Evolutionary conservation across 2,329 filamentous ascomycete species (phyloP), one percentile per base, ranked within the genome.

Genomic region (Colletotrichum higginsianum): DNA sequence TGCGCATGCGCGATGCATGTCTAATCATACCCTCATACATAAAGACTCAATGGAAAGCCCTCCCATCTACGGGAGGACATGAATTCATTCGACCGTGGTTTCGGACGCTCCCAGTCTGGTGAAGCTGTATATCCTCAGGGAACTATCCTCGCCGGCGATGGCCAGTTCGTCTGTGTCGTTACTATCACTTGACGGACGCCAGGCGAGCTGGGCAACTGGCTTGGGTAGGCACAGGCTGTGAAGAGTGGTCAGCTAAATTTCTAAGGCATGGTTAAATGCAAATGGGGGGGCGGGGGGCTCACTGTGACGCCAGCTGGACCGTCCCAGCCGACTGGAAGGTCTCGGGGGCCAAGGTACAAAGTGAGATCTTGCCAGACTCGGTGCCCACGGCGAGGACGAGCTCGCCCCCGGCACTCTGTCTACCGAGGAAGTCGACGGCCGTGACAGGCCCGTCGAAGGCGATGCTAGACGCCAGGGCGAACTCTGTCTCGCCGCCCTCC

Each of bases 121-220:
- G 58, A 88, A 81, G 6, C 83, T 83, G 79, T 90, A 90, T 71
- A 92, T 80, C 75, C 90, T 84, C 60, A 92, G 78, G 52, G 90
- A 90, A 73, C 86, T 85, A 78, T 92, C 90, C 75, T 91, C 90
- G 61, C 90, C 87, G 26, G 88, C 88, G 69, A 90, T 80, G 5
- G 87, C 88, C 35, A 90, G 77, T 15, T 80, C 77, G 38, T 79
- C 73, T n/a, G 72, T 71, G 3, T 61, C 56, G 1, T 66, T 55
- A 61, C 67, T 44, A 53, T 71, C 66, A 16, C 63, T 73, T 16
- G 75, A 73, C 6, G 92, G 92, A 73, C 90, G 87, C 93, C 93
- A 95, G 9, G 91, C 86, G 46, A 95, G 82, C 78, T 93, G 91
- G 30, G 90, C 86, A 26, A 94, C 87, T 2, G 91, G 82, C 78